Evolutionary conservation across 208 protist species (phyloP).

Genomic region (Naegleria lovaniensis): DNA sequence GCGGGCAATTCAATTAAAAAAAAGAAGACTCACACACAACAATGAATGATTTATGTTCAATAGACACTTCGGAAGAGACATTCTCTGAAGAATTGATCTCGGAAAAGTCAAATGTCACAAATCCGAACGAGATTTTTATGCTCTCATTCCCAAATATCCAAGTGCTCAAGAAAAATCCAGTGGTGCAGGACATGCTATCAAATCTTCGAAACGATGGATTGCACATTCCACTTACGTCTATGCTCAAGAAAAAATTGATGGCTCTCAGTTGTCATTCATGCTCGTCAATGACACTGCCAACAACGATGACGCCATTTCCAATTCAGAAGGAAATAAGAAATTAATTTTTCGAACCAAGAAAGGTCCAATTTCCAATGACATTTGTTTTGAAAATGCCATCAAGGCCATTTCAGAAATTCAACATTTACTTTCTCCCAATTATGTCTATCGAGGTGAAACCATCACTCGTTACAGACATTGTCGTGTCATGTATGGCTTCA

Average conservation of each 20-base stretch:
- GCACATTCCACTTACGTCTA: neutral
- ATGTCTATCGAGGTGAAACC: neutral
- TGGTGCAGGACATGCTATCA: neutral
- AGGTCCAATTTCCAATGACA: neutral
- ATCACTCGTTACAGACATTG: neutral
- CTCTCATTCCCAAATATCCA: neutral
- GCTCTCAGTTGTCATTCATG: neutral
- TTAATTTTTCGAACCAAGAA: neutral
- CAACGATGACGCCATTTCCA: neutral
- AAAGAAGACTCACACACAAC: no score
- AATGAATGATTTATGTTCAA: no score
- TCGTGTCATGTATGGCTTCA: neutral
- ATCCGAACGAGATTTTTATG: neutral
- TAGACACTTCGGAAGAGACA: no score
- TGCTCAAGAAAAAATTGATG: constrained; percentile 3
- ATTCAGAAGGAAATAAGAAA: neutral
- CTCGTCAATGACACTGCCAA: neutral
- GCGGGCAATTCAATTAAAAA: no score
- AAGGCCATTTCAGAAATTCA: neutral
- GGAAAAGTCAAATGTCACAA: no score
- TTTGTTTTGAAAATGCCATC: neutral
- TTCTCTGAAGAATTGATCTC: no score
- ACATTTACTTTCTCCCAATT: neutral
- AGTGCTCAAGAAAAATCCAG: neutral
- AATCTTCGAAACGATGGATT: neutral